phyloP scores from a whole-genome alignment of 768 basidiomycete species.

The Russula abietina region DNA sequence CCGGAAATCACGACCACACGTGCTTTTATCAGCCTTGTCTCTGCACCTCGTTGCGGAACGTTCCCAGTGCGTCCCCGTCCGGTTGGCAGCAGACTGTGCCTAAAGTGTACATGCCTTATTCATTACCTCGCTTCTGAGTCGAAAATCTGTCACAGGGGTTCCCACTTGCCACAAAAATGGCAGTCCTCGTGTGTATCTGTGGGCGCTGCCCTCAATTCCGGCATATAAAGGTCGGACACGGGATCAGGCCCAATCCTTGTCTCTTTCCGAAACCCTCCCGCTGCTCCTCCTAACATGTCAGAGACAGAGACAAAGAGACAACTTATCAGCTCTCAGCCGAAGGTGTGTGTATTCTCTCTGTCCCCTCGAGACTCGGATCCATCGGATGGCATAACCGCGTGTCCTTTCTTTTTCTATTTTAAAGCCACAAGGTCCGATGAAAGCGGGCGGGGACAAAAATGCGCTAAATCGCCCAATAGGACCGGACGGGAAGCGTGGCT shows the following conservation, averaged over 20 bases:
- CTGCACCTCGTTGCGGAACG: neutral
- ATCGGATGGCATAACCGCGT: neutral
- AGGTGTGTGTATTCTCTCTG: neutral
- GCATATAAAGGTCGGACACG: conserved; percentile 7
- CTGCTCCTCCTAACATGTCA: neutral
- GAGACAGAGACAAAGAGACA: neutral
- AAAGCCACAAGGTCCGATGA: conserved; percentile 7
- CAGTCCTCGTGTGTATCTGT: neutral
- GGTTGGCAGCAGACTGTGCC: neutral
- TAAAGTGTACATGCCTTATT: neutral
- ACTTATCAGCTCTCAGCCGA: conserved; percentile 11
- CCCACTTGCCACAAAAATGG: neutral
- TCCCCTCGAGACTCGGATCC: too few species aligned
- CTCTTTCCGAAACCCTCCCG: neutral
- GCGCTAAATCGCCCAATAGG: conserved; percentile 28
- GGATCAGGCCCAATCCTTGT: neutral
- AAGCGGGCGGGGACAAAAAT: conserved; percentile 22
- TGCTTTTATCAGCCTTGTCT: too few species aligned
- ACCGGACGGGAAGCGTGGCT: conserved; percentile 31
- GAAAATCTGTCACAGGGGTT: neutral
- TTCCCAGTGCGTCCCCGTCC: neutral
- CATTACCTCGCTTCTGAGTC: neutral
- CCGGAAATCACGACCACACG: too few species aligned
- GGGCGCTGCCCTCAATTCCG: neutral
- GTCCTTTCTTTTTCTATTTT: neutral